Conservation (phyloP, 2,329 filamentous ascomycete genomes). For the Lachnellula arida region DNA sequence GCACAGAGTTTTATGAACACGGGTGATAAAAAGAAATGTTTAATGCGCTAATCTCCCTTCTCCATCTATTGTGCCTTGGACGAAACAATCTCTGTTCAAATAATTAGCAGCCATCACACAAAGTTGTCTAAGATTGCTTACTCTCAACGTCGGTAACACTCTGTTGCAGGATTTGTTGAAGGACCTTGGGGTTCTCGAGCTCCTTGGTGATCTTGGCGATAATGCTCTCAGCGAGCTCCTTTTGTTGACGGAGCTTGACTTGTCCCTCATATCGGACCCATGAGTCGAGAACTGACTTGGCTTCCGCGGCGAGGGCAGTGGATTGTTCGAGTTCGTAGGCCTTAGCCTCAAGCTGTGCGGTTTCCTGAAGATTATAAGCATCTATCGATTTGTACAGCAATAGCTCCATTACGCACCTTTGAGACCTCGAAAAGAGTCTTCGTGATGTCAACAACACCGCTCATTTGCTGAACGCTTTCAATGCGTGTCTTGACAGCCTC, state of each 20-base stretch:
- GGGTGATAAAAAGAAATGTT: slow-evolving; percentile 49
- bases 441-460: slow-evolving; percentile 91
- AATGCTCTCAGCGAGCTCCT: slow-evolving; percentile 85
- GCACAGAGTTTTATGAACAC: slow-evolving; percentile 56
- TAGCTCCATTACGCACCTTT: slow-evolving; percentile 60
- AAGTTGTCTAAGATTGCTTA: slow-evolving; percentile 42
- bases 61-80: slow-evolving; percentile 58
- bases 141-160: slow-evolving; percentile 95
- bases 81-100: slow-evolving; percentile 52
- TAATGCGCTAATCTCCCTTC: slow-evolving; percentile 26
- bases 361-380: slow-evolving; percentile 52
- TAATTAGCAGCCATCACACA: slow-evolving; percentile 32
- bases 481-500: slow-evolving; percentile 93
- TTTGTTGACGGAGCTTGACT: slow-evolving; percentile 98
- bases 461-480: slow-evolving; percentile 89
- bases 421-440: slow-evolving; percentile 97
- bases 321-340: slow-evolving; percentile 96
- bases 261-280: slow-evolving; percentile 99
- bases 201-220: slow-evolving; percentile 99
- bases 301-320: slow-evolving; percentile 86
- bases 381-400: background rate
- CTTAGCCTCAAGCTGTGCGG: slow-evolving; percentile 90
- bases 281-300: slow-evolving; percentile 91
- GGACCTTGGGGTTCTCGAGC: slow-evolving; percentile 93
- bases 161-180: slow-evolving; percentile 98